These are phyloP conservation scores for Starmerella lactis-condensi DNA, from an alignment of 805 yeast genomes.

Conservation along the genomic window DNA sequence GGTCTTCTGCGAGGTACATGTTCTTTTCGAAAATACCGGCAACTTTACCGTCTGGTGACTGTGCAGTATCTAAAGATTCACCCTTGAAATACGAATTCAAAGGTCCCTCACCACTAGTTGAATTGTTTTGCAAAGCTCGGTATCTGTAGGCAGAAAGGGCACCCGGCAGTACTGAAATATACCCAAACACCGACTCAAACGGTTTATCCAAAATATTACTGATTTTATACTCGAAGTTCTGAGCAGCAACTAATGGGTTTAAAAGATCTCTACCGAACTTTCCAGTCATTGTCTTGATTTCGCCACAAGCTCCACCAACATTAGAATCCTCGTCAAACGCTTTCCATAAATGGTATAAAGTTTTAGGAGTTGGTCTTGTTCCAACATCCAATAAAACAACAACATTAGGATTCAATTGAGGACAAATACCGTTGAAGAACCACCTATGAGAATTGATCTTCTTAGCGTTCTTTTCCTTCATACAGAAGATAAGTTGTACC, in stretches of 20 bases:
- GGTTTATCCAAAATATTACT: conserved; percentile 94
- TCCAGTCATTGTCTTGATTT: conserved; percentile 88
- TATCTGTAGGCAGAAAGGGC: conserved; percentile 89
- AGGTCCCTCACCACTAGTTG: conserved; percentile 76
- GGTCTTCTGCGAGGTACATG: conserved; percentile 93
- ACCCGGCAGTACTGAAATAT: conserved; percentile 85
- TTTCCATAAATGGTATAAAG: conserved; percentile 89
- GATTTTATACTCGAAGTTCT: conserved; percentile 90
- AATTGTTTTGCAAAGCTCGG: conserved; percentile 66
- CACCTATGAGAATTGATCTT: conserved; percentile 96
- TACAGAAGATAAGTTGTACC: conserved; percentile 78
- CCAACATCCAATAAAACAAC: conserved; percentile 90
- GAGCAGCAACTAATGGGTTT: conserved; percentile 89
- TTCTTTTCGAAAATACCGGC: conserved; percentile 85
- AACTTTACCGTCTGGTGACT: conserved; percentile 30
- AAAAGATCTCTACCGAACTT: conserved; percentile 60
- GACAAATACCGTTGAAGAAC: conserved; percentile 91
- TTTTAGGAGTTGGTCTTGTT: conserved; percentile 75
- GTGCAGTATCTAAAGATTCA: conserved; percentile 40
- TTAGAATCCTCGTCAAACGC: conserved; percentile 91
- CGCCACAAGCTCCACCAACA: conserved; percentile 99
- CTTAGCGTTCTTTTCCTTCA: conserved; percentile 80
- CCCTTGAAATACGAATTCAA: conserved; percentile 77
- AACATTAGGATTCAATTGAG: conserved; percentile 78
- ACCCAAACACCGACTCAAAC: conserved; percentile 78